Base-by-base conservation (phyloP, 1,139 yeast genomes). In the Scheffersomyces insectosa region DNA sequence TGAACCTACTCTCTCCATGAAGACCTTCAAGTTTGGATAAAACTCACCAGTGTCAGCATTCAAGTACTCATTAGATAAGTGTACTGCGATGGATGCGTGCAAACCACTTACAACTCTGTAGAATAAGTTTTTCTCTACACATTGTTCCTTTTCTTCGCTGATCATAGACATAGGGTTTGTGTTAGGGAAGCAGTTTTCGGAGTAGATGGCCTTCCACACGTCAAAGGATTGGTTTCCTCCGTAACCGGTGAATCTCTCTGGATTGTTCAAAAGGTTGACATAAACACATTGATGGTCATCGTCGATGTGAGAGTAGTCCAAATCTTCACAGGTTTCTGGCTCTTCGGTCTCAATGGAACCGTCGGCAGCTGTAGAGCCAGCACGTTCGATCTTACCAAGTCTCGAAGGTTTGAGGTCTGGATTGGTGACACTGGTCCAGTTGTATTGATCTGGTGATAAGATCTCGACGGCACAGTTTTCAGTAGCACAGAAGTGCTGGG, bases 71-170 rank as follows among this genome's bases (percentile, higher is more conserved):
- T 87, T 88, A 25, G 96, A 83, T 47, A 95, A 73, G 65, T 95
- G 99, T 2, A 96, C 90, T 8, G 96, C 95, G 50, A 95, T 90
- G 4, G 97, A 88, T 2, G 97, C 90, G 63, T 95, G 99, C 86
- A 95, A 80, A 2, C 99, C 99, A 37, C 95, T 85, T 14, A 95
- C 76, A 43, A 95, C 68, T 51, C 96, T 79, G 67, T 86, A 91
- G 59, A 95, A 95, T 36, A 90, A 80, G 53, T 90, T 83, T 68
- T 91, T 93, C 57, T 95, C 98, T 40, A 74, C 65, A 62, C 97
- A 90, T 50, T 73, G 77, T 33, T 78, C 85, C 28, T 72, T 75
- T 32, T 68, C 68, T 36, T 65, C 67, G 36, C 60, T 0, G 6
- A 48, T 49, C 68, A 62, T 59, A 23, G 72, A 63, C 72, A 70